Evolutionary conservation across 2,329 filamentous ascomycete genomes (phyloP), one percentile per base, ranked within the genome.

Genomic region (Helminthosporium solani): DNA sequence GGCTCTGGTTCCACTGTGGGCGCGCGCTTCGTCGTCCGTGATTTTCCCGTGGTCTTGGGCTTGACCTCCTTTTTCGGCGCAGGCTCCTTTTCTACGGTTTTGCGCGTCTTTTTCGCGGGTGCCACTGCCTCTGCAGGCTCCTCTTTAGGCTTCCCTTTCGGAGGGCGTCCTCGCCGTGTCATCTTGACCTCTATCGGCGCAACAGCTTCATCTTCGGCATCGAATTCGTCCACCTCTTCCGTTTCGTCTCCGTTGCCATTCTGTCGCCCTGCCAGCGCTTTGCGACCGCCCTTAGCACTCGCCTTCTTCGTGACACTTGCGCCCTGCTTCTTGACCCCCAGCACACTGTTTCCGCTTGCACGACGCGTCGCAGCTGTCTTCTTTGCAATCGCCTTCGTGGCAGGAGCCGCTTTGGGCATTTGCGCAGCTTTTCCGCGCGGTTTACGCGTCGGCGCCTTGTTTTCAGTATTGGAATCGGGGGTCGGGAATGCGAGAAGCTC

Each of bases 81-180:
- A 25, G 54, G 33, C 30, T 60, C 60, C 33, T 62, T 62, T 9
- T 54, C 53, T 2, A 51, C 57, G 19, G 54, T 44, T 49, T 66
- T 69, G 36, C 64, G 63, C 33, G 59, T 56, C 44, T 56, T 66
- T 52, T 64, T 68, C n/a, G 48, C 50, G 2, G 60, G 63, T 27
- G 53, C 56, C 3, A 55, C 44, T 37, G 52, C 54, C 30, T 60
- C 58, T 12, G 43, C 40, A n/a, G 36, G 38, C 9, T 52, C 58
- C 16, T 62, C 56, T 7, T 50, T 53, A 27, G 46, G 49, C 39
- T 72, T 94, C 28, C 79, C 78, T 19, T 81, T 92, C 56, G 79
- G 87, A 3, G 74, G 82, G 37, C 70, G 92, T 20, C 60, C 57
- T 35, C 56, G 54, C 37, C 56, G 59, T 31, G 60, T 56, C 28